Evolutionary conservation across 73 alveolate genomes (phyloP), one percentile per base, ranked within the genome.

Genomic region (Stentor roeselii): DNA sequence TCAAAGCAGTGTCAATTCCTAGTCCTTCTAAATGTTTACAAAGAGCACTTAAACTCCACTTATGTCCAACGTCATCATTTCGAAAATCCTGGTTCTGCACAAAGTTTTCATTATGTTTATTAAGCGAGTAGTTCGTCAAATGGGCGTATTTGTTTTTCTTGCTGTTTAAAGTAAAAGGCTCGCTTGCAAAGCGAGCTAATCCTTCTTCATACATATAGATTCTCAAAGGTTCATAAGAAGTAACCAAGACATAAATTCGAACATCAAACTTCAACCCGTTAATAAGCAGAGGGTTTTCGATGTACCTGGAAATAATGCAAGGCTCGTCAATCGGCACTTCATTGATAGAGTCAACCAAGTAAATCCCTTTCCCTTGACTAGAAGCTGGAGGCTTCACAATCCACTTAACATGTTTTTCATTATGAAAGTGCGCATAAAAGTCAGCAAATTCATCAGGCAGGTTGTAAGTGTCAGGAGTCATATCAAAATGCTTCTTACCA

Each of bases 361-460:
- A 93, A 27, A 93, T 93, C 2, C 98, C 98, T 83, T 92, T 86
- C 41, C 98, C 98, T 84, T 92, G 94, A 0, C 96, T 89, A 27
- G 91, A 86, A 36, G 94, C 90, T 27, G 85, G 89, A 4, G 98
- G 98, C 61, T 93, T 93, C 1, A 93, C 75, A 21, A 93, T 93
- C 95, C 96, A 93, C 60, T 82, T 60, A 75, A 85, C 91, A 39
- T 77, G 91, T 94, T 92, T 93, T 74, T 76, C 84, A 37, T 37
- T 84, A 91, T 92, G 36, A 84, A 83, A 77, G 59, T 83, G 82
- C 67, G 89, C 78, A 90, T 91, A 86, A 83, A 92, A 83, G 86
- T 95, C 87, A 78, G 90, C 86, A 86, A 95, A 91, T 77, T 95
- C 99, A 85, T 89, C 92, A 32, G 99, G 99, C 3, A 95, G 88